Evolutionary conservation across 371 early-diverging fungal genomes (phyloP), one percentile per base, ranked within the genome.

Genomic region (Mucor lusitanicus): DNA sequence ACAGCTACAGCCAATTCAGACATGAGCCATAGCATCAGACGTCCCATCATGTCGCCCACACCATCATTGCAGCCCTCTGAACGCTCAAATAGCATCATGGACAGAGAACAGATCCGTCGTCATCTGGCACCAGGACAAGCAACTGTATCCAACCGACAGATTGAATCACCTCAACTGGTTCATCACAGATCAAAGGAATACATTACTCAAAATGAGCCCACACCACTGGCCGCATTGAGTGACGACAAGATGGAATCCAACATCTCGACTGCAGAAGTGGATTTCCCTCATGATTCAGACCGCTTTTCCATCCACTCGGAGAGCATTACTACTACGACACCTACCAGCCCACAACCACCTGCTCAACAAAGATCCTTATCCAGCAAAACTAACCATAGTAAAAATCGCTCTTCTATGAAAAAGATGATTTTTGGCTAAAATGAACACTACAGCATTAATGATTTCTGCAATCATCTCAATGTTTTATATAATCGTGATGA

Each of bases 251-350:
- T 39, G 3, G 27, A 42, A 5, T n/a, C 19, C 11, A 55, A 30
- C 5, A 37, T n/a, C 12, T 60, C 35, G 27, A 35, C 59, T 6
- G 30, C 60, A 19, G 53, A 67, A 30, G 27, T 67, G 6, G 68
- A 71, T 6, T 67, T 71, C 23, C 68, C 72, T 64, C 72, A 67
- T 67, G 72, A 71, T 56, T 71, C 68, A 9, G 72, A 71, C 32
- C 50, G 62, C 42, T 71, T 71, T 50, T 71, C 72, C 5, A 71
- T 67, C 46, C 67, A 42, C 15, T 71, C 72, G 11, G 68, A 61
- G 48, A 42, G 56, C 17, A 40, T 35, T 30, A 8, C 21, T 28
- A 56, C n/a, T n/a, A 17, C 6, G 7, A 23, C 25, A 0, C 27
- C 53, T 15, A 35, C 44, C 7, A 42, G 21, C 11, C 37, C 21